Evolutionary conservation across 140 eudicot genomes (phyloP).

Genomic region (Senecio squalidus): DNA sequence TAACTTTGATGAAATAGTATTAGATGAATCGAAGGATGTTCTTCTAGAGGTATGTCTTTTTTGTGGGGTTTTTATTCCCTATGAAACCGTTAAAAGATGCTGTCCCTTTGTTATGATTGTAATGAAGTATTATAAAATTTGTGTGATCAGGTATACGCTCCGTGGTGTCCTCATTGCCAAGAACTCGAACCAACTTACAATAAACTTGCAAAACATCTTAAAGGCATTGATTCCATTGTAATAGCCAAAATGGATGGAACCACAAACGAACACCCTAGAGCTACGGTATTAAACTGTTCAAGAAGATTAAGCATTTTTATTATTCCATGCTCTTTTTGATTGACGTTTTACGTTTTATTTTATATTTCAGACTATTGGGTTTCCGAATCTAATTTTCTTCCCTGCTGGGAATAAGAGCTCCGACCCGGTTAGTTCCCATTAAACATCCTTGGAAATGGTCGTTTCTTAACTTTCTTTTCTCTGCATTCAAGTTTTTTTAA

Average conservation of each 20-base stretch:
- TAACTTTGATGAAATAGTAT: constrained; percentile 80
- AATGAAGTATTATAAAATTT: neutral
- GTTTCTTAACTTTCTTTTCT: too few species aligned
- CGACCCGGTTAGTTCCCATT: constrained; percentile 97
- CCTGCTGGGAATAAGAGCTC: constrained; percentile 81
- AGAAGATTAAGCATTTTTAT: too few species aligned
- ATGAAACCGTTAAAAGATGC: neutral
- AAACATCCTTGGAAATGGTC: too few species aligned
- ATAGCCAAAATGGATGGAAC: constrained; percentile 96
- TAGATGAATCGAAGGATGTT: constrained; percentile 90
- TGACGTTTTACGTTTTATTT: neutral
- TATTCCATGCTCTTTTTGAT: too few species aligned
- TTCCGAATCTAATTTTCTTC: constrained; percentile 76
- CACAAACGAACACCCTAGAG: constrained; percentile 85
- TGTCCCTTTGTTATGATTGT: neutral
- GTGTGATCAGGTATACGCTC: constrained; percentile 59
- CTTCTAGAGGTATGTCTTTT: constrained; percentile 66
- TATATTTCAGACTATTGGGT: constrained; percentile 64
- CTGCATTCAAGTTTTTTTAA: too few species aligned
- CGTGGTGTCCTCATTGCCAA: constrained; percentile 89
- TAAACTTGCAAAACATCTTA: constrained; percentile 67
- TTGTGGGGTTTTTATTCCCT: too few species aligned
- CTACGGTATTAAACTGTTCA: constrained; percentile 41
- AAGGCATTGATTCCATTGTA: constrained; percentile 61
- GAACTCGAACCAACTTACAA: constrained; percentile 66